Conservation (phyloP, 768 basidiomycete genomes). For the Phallus indusiatus region DNA sequence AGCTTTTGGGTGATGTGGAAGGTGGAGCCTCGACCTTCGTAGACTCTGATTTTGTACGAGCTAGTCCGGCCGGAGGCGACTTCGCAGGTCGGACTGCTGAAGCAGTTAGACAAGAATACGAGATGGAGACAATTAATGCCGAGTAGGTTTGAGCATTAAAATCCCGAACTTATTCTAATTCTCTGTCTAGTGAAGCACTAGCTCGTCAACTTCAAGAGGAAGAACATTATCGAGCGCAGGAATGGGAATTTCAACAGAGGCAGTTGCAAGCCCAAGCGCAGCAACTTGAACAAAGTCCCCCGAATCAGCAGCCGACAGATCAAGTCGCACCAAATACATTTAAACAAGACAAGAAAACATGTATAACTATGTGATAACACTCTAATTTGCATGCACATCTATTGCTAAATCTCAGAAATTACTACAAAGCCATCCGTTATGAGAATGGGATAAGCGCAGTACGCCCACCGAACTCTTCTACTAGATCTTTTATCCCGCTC, state of each 20-base stretch:
- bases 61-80: constrained; percentile 71
- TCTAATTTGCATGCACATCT: not conserved
- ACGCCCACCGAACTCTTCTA: constrained; percentile 51
- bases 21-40: constrained; percentile 70
- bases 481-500: constrained; percentile 55
- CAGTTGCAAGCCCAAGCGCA: constrained; percentile 26
- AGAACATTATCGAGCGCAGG: constrained; percentile 46
- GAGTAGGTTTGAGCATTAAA: constrained; percentile 41
- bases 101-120: constrained; percentile 3
- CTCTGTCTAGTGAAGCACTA: constrained; percentile 42
- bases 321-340: not conserved
- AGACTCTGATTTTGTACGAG: constrained; percentile 54
- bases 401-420: not conserved
- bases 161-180: not conserved
- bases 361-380: constrained; percentile 43
- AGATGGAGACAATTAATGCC: constrained; percentile 19
- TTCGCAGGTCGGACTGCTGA: constrained; percentile 67
- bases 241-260: constrained; percentile 11
- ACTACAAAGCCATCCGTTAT: not conserved
- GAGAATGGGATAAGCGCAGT: not conserved
- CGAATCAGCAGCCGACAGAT: not conserved
- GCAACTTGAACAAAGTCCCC: constrained; percentile 17
- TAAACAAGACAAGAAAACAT: constrained; percentile 30
- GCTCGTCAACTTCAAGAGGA: constrained; percentile 74
- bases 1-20: constrained; percentile 81